Conservation (phyloP, 192 early-diverging fungal species). For the Physocladia obscura region DNA sequence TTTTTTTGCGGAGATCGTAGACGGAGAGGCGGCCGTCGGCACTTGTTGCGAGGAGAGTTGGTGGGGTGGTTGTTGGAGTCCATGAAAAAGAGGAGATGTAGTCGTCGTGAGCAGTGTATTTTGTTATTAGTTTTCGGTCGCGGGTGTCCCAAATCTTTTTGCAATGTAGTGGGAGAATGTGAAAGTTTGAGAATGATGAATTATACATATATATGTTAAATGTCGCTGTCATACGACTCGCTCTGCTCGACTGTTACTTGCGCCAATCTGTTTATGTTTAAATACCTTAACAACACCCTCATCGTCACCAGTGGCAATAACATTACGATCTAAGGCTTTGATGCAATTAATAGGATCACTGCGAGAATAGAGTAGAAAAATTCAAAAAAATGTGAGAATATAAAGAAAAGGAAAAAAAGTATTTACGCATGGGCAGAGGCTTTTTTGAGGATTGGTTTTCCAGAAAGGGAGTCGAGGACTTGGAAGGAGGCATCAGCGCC, state of each 20-base stretch:
- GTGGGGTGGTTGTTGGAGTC: conserved; percentile 57
- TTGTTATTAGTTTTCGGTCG: conserved; percentile 69
- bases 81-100: conserved; percentile 87
- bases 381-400: neutral
- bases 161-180: too few species aligned
- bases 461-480: conserved; percentile 73
- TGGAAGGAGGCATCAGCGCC: conserved; percentile 86
- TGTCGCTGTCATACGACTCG: too few species aligned
- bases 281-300: conserved; percentile 78
- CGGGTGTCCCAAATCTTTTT: conserved; percentile 92
- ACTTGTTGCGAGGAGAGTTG: conserved; percentile 76
- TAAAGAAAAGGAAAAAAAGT: neutral
- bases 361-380: neutral
- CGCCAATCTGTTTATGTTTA: too few species aligned
- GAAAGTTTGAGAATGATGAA: too few species aligned
- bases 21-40: conserved; percentile 90
- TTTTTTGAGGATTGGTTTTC: conserved; percentile 69
- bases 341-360: conserved; percentile 82
- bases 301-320: conserved; percentile 93
- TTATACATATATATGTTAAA: too few species aligned
- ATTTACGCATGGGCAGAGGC: conserved; percentile 80
- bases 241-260: too few species aligned
- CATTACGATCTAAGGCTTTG: conserved; percentile 65
- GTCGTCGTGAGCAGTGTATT: conserved; percentile 85
- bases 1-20: conserved; percentile 86